Evolutionary conservation across 371 early-diverging fungal genomes (phyloP), one percentile per base, ranked within the genome.

Genomic region (Basidiobolus meristosporus): DNA sequence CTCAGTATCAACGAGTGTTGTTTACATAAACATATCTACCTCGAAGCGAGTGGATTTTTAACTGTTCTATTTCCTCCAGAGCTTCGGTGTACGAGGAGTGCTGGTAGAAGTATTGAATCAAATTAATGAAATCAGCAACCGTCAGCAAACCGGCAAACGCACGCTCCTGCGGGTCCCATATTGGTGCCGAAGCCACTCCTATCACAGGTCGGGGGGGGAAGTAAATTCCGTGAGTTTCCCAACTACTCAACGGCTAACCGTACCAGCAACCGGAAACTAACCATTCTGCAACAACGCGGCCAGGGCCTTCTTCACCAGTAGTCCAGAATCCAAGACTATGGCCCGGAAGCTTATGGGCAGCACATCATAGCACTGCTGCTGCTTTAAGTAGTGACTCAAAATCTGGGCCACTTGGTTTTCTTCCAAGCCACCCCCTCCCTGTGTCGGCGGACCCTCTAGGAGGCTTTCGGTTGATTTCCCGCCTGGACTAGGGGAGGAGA

Each of bases 251-350:
- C n/a, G n/a, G n/a, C n/a, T n/a, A n/a, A n/a, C n/a, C n/a, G n/a
- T n/a, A n/a, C n/a, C n/a, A n/a, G n/a, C n/a, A n/a, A n/a, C n/a
- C n/a, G n/a, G n/a, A n/a, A 19, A 31, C 38, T 45, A 65, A 84
- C 90, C 86, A 54, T 96, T 88, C 51, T 90, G 92, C 20, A 91
- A 70, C 36, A 96, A 63, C 9, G 85, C 83, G 7, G 85, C 76
- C 30, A 93, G 62, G 21, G 89, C 93, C 54, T 90, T 92, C 52
- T 87, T 85, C 21, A 96, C 80, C 21, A 84, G 67, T 44, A 96
- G 65, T 17, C 73, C 70, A 17, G 84, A 80, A 52, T 96, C 96
- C 38, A 96, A 65, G 1, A 91, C 85, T 46, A 90, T 84, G 29
- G 90, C 63, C 34, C 91, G 78, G 52, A 75, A 84, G 54, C 81